phyloP scores from a whole-genome alignment of 371 early-diverging fungal genomes.

The Apophysomyces ossiformis region DNA sequence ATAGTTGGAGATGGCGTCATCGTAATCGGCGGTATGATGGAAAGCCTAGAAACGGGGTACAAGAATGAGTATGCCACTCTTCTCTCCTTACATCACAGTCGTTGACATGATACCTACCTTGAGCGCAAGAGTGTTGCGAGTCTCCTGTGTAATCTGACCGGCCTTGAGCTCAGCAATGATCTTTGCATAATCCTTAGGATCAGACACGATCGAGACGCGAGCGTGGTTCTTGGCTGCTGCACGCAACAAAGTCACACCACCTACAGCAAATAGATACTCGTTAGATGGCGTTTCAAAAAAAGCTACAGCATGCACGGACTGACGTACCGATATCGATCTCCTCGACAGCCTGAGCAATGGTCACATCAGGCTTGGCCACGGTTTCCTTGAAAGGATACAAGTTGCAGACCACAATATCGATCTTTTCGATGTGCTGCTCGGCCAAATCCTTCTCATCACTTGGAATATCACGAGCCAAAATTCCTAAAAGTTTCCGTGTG shows the following conservation, averaged over 20 bases:
- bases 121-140: slow-evolving; percentile 70
- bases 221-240: slow-evolving; percentile 99
- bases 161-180: slow-evolving; percentile 76
- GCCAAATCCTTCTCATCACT: slow-evolving; percentile 89
- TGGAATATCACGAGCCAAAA: slow-evolving; percentile 89
- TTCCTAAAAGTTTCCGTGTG: slow-evolving; percentile 51
- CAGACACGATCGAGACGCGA: slow-evolving; percentile 90
- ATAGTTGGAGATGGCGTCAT: slow-evolving; percentile 92
- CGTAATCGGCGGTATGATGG: slow-evolving; percentile 95
- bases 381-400: slow-evolving; percentile 97
- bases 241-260: slow-evolving; percentile 96
- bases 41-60: slow-evolving; percentile 68
- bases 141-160: slow-evolving; percentile 52
- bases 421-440: slow-evolving; percentile 87
- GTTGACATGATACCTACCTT: slow-evolving; percentile 40
- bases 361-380: slow-evolving; percentile 84
- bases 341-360: slow-evolving; percentile 94
- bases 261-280: slow-evolving; percentile 33
- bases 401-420: slow-evolving; percentile 97
- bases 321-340: slow-evolving; percentile 93
- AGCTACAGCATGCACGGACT: background rate
- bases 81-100: too few species aligned
- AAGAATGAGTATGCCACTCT: background rate
- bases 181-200: slow-evolving; percentile 88
- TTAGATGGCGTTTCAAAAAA: background rate